Percentiles rank a stretch among this genome's conserved stretches.
Evolutionary conservation across 352 stramenopile species (phyloP).

Genomic region (Pythium sp.): DNA sequence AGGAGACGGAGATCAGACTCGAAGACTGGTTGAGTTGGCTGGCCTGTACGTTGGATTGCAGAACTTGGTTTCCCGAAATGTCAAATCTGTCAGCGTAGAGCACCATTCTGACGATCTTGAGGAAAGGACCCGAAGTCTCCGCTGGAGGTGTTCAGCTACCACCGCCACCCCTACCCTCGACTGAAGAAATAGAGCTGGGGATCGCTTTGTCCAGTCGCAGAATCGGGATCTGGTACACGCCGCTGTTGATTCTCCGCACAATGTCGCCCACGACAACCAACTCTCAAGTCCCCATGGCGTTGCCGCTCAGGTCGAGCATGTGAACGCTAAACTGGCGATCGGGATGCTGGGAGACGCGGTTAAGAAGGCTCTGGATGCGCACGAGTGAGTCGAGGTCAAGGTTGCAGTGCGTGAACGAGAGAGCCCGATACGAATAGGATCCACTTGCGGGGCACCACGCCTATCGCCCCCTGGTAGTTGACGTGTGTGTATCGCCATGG

Average conservation of each 20-base stretch:
- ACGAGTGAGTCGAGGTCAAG: background rate
- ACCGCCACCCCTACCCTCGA: no score
- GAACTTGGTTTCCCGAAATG: background rate
- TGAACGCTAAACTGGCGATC: background rate
- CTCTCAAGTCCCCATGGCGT: background rate
- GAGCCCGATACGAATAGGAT: background rate
- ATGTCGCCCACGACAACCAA: background rate
- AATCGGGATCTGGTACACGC: no score
- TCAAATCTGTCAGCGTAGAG: background rate
- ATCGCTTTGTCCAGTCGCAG: no score
- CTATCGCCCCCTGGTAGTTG: no score
- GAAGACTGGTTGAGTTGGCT: background rate
- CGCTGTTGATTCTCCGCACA: background rate
- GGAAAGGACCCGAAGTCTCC: background rate
- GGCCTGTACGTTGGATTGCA: background rate
- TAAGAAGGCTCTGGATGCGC: background rate
- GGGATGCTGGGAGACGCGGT: background rate
- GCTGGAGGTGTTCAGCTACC: no score
- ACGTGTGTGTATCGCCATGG: background rate
- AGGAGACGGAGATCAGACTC: background rate
- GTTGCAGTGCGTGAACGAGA: background rate
- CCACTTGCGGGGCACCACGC: no score
- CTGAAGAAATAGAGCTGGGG: no score
- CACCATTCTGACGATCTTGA: background rate
- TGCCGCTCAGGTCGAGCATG: slow-evolving; percentile 1